A percentile compares a stretch with the other conserved stretches of the same genome.
Evolutionary conservation across 306 rosid genomes (phyloP).

Genomic region (Senna siamea): DNA sequence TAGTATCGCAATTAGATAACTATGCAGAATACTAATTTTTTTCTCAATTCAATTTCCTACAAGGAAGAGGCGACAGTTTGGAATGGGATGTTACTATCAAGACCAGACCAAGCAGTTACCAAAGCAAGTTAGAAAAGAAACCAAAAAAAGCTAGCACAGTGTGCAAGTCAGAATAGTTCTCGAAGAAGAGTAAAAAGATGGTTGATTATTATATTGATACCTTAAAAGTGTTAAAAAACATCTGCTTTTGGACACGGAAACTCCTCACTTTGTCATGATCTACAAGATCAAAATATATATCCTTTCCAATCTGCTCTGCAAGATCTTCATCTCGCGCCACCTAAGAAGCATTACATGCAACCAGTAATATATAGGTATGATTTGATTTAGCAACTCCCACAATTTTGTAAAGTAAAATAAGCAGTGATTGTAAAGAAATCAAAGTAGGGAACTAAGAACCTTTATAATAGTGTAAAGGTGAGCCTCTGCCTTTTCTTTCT

Average conservation of each 20-base stretch:
- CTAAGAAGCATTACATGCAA: slow-evolving; percentile 46
- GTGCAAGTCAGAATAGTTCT: slow-evolving; percentile 10
- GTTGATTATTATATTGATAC: slow-evolving; percentile 42
- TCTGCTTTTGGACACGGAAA: slow-evolving; percentile 84
- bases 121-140: slow-evolving; percentile 2
- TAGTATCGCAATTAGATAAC: background rate
- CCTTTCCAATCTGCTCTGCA: slow-evolving; percentile 79
- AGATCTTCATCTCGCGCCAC: slow-evolving; percentile 87
- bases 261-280: slow-evolving; percentile 92
- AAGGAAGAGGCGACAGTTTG: no score
- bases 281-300: slow-evolving; percentile 89
- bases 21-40: slow-evolving; percentile 7
- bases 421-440: slow-evolving; percentile 23
- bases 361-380: slow-evolving; percentile 22
- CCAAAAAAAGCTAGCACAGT: background rate
- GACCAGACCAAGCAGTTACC: background rate
- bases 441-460: slow-evolving; percentile 50
- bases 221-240: slow-evolving; percentile 74
- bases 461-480: slow-evolving; percentile 86
- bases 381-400: slow-evolving; percentile 19
- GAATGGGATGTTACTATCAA: background rate
- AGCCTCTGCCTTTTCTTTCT: slow-evolving; percentile 87
- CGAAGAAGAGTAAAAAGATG: slow-evolving; percentile 10
- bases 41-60: no score
- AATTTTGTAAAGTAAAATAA: slow-evolving; percentile 14